Conservation (phyloP, 1,284 basidiomycete genomes). For the Marasmius tenuissimus region DNA sequence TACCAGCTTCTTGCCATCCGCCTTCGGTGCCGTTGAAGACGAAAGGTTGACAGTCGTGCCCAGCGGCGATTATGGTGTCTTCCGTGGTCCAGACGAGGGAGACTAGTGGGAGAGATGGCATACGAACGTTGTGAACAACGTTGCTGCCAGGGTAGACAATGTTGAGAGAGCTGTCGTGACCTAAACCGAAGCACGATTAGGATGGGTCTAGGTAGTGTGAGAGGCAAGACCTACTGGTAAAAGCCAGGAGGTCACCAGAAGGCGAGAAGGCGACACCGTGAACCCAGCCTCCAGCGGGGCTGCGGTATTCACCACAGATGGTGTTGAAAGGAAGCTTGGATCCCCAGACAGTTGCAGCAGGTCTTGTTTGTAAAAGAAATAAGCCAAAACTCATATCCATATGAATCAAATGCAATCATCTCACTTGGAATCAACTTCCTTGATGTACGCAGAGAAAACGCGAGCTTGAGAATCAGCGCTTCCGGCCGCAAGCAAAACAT, state of each 20-base stretch:
- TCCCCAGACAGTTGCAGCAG: conserved; percentile 91
- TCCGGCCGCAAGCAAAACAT: conserved; percentile 92
- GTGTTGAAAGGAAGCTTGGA: conserved; percentile 98
- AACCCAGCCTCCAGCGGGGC: conserved; percentile 94
- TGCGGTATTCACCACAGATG: conserved; percentile 90
- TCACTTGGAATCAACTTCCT: conserved; percentile 93
- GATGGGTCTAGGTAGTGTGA: neutral
- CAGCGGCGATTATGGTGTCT: conserved; percentile 83
- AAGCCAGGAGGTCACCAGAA: conserved; percentile 89
- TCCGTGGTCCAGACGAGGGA: conserved; percentile 87
- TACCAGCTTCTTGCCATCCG: conserved; percentile 80
- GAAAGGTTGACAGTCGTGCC: conserved; percentile 97
- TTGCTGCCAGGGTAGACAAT: conserved; percentile 85
- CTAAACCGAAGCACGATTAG: conserved; percentile 37
- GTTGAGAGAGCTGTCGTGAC: conserved; percentile 89
- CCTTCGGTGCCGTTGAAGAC: conserved; percentile 73
- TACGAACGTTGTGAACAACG: conserved; percentile 70
- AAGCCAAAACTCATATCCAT: neutral
- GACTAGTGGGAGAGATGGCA: conserved; percentile 77
- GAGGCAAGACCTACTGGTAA: conserved; percentile 60
- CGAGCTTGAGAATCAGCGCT: conserved; percentile 95
- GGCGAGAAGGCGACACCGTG: conserved; percentile 96
- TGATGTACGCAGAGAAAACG: conserved; percentile 99
- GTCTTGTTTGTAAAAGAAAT: conserved; percentile 46
- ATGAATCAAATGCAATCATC: conserved; percentile 20